Evolutionary conservation across 306 rosid species (phyloP).

Genomic region (Prunus mongolica): DNA sequence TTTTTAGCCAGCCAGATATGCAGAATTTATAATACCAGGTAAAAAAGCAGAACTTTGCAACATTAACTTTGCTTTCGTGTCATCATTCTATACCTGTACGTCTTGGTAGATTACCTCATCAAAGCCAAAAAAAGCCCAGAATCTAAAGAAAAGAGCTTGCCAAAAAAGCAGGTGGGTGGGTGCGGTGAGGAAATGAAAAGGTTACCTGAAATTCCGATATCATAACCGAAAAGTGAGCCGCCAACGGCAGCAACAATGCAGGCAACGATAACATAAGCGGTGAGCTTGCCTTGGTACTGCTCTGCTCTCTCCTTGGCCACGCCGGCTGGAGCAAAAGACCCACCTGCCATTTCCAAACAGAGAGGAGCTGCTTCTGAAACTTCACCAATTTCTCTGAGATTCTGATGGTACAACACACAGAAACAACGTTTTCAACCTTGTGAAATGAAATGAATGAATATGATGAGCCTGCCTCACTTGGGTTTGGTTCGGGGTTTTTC

Average conservation of each 20-base stretch:
- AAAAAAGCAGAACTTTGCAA: background rate
- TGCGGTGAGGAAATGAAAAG: background rate
- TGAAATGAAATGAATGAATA: background rate
- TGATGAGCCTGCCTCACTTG: background rate
- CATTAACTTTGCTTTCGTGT: background rate
- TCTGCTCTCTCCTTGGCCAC: constrained; percentile 63
- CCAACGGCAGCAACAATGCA: constrained; percentile 80
- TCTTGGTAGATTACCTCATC: background rate
- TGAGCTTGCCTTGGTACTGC: constrained; percentile 60
- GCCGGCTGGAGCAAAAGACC: constrained; percentile 43
- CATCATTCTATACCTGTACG: background rate
- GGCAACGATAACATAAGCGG: constrained; percentile 58
- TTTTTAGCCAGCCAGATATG: background rate
- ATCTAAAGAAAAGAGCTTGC: background rate
- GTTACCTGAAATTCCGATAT: constrained; percentile 80
- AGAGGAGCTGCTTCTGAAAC: background rate
- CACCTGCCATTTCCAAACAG: constrained; percentile 63
- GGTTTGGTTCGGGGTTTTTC: too few relatives aligned
- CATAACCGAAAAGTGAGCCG: constrained; percentile 80
- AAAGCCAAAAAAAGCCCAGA: background rate
- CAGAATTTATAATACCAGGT: background rate
- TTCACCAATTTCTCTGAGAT: background rate
- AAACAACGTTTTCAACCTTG: background rate
- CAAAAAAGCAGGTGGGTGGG: background rate
- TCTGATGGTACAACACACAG: background rate